These are phyloP conservation scores for Dendryphion nanum DNA, from an alignment of 2,329 filamentous ascomycete species.

Conservation along the genomic window DNA sequence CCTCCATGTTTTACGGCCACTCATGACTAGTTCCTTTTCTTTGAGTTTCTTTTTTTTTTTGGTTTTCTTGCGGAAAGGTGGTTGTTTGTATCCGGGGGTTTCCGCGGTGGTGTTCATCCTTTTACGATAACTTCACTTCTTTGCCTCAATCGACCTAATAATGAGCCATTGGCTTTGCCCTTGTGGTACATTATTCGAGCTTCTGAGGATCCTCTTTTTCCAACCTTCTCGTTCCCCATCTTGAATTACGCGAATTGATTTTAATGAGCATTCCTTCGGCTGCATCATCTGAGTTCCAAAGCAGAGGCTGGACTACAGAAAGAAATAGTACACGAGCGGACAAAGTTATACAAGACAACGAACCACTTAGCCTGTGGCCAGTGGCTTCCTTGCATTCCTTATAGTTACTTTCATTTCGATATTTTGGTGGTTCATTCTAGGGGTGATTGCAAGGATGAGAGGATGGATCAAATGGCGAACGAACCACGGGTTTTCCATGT, in stretches of 20 bases:
- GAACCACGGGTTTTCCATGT: slow-evolving; percentile 20
- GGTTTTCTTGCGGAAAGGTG: slow-evolving; percentile 10
- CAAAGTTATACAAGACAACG: slow-evolving; percentile 12
- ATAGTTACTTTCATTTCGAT: no score
- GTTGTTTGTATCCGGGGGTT: slow-evolving; percentile 23
- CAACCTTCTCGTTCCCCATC: neutral
- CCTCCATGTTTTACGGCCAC: slow-evolving; percentile 34
- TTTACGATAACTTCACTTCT: slow-evolving; percentile 4
- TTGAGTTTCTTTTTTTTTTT: slow-evolving; percentile 23
- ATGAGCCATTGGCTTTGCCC: no score
- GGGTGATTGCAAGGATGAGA: no score
- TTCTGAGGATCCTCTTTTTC: no score
- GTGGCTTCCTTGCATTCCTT: slow-evolving; percentile 35
- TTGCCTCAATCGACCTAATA: slow-evolving; percentile 10
- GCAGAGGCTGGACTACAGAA: slow-evolving; percentile 12
- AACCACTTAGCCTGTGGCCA: slow-evolving; percentile 35
- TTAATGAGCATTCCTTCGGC: slow-evolving; percentile 30
- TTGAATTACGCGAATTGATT: slow-evolving; percentile 27
- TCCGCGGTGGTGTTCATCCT: slow-evolving; percentile 18
- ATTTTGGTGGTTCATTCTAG: no score
- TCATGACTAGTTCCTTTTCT: slow-evolving; percentile 29
- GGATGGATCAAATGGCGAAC: no score
- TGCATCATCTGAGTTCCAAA: neutral
- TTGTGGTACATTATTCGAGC: no score
- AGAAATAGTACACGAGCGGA: slow-evolving; percentile 2